Evolutionary conservation across 2,329 filamentous ascomycete species (phyloP), one percentile per base, ranked within the genome.

Genomic region (Fusarium sp.): DNA sequence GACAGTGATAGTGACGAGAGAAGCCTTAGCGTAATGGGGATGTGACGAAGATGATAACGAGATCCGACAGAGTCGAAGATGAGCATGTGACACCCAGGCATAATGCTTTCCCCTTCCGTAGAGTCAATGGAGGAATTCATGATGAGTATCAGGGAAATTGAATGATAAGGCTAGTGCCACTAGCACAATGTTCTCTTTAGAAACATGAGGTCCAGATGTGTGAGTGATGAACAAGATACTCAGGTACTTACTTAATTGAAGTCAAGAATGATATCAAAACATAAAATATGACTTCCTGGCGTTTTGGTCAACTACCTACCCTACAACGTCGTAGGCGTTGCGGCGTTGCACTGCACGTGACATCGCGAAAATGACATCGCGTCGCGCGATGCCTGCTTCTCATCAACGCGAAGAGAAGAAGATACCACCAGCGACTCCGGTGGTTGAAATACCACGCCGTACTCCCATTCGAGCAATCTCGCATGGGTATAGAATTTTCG

Each of bases 1-100:
- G 60, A 66, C 38, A 47, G 71, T 73, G 70, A 73, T 59, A 73
- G 70, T 73, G 70, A 74, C 20, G 10, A 14, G 11, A 17, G 51
- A 13, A 36, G n/a, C 41, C 35, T 60, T 66, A 66, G 55, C 39
- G 65, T 35, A 35, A 18, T 15, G 38, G 28, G 13, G 39, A 66
- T 61, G 67, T 67, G 67, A 71, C 17, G 10, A 24, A 28, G 20
- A 17, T 48, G 31, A 44, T 45, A 36, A 31, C 26, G 33, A 52
- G 14, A 26, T 22, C 22, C 35, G 44, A 31, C 14, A 48, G 24
- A 31, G 36, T 33, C 45, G 22, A 22, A 13, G 15, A 28, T 31
- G 17, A 36, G 38, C 28, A 56, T 57, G 26, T 49, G 33, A 36
- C n/a, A 54, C 18, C 3, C 31, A 24, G 31, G n/a, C 48, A 35